Conservation (phyloP, 2,329 filamentous ascomycete genomes). For the Achaetomium macrosporum region DNA sequence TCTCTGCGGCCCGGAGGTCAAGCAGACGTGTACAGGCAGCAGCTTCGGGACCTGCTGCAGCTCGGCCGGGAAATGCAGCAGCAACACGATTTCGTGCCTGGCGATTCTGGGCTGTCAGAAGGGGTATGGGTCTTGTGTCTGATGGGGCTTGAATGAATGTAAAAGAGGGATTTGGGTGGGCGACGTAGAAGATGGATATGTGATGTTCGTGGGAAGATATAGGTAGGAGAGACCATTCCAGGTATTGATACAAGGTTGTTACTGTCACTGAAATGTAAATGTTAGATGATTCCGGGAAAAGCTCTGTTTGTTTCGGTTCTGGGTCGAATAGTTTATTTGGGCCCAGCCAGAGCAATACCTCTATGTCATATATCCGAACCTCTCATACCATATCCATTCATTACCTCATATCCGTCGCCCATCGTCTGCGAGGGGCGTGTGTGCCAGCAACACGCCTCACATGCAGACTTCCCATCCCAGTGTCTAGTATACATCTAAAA, state of each 20-base stretch:
- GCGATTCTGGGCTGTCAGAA: constrained; percentile 21
- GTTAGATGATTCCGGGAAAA: no score
- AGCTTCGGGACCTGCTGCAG: constrained; percentile 23
- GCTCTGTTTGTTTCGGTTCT: no score
- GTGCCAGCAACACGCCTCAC: neutral
- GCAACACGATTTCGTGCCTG: constrained; percentile 19
- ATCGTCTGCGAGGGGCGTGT: neutral
- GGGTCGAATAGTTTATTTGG: no score
- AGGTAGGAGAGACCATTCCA: neutral
- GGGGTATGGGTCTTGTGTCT: constrained; percentile 21
- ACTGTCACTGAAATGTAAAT: no score
- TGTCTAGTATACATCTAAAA: neutral
- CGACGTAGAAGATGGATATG: neutral
- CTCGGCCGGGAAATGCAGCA: constrained; percentile 16
- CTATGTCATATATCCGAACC: neutral
- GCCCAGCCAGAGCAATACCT: no score
- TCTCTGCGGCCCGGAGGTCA: constrained; percentile 17
- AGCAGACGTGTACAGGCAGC: constrained; percentile 23
- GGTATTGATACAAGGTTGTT: no score
- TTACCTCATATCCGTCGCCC: neutral
- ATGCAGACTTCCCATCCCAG: neutral
- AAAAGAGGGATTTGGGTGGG: neutral
- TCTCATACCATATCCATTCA: neutral
- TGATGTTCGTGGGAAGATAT: neutral
- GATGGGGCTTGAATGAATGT: neutral